A percentile compares a stretch with the other conserved stretches of the same genome.
Conservation (phyloP, 768 basidiomycete species). For the Lentinula sp. region DNA sequence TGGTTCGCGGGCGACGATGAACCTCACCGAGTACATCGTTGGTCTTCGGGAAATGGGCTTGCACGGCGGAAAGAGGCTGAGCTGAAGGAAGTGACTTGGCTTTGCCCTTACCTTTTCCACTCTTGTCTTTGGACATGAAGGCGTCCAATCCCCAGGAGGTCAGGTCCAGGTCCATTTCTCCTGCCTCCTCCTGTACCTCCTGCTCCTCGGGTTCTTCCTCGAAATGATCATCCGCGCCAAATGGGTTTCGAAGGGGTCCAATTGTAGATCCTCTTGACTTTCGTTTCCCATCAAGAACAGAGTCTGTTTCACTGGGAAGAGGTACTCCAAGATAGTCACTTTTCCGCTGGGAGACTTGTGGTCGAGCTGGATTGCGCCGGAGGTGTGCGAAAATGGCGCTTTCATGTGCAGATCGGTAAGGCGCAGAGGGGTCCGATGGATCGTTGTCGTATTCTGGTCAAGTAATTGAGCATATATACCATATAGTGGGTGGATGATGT, state of each 20-base stretch:
- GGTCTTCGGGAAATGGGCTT: constrained; percentile 35
- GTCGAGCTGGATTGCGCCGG: constrained; percentile 42
- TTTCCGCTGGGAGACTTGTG: constrained; percentile 35
- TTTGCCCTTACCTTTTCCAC: constrained; percentile 35
- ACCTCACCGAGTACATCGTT: constrained; percentile 29
- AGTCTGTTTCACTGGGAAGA: constrained; percentile 58
- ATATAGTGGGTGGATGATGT: not conserved
- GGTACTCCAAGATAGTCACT: constrained; percentile 67
- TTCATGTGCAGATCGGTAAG: constrained; percentile 65
- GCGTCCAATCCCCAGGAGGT: constrained; percentile 81
- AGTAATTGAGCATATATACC: not conserved
- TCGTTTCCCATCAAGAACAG: constrained; percentile 35
- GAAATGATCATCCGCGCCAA: constrained; percentile 55
- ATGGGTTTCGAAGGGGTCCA: constrained; percentile 62
- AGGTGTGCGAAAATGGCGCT: constrained; percentile 85
- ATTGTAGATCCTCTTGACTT: constrained; percentile 49
- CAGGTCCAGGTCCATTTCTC: constrained; percentile 67
- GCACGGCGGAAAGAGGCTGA: constrained; percentile 33
- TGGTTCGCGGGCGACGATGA: constrained; percentile 28
- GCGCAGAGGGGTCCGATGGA: constrained; percentile 54
- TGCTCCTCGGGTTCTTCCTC: constrained; percentile 42
- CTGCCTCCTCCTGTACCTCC: constrained; percentile 40
- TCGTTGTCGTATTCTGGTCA: constrained; percentile 86
- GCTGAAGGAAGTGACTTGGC: constrained; percentile 32
- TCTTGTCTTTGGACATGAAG: constrained; percentile 67